phyloP scores from a whole-genome alignment of 805 yeast species.

The Kuraishia capsulata region DNA sequence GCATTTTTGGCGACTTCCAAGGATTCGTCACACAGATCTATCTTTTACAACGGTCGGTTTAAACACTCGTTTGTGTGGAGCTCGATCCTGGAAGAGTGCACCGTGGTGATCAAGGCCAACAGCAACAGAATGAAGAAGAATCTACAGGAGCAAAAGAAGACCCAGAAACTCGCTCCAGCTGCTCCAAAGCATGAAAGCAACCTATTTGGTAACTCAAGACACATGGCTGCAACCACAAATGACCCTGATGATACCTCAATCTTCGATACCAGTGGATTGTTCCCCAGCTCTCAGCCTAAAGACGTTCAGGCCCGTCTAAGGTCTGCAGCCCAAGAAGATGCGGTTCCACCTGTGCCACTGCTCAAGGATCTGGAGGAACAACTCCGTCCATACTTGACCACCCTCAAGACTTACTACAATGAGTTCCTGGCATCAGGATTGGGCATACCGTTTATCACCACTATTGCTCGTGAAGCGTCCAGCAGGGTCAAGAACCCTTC shows the following conservation, averaged over 20 bases:
- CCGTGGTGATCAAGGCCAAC: constrained; percentile 39
- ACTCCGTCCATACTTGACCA: constrained; percentile 1
- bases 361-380: neutral
- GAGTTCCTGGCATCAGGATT: constrained; percentile 20
- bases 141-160: neutral
- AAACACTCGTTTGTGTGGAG: constrained; percentile 46
- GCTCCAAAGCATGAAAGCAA: neutral
- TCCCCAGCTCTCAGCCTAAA: neutral
- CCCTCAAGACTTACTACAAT: constrained; percentile 3
- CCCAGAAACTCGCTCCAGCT: neutral
- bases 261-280: neutral
- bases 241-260: neutral
- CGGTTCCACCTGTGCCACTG: neutral
- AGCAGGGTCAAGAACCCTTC: constrained; percentile 51
- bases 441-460: constrained; percentile 28
- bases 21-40: constrained; percentile 35
- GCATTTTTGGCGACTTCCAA: constrained; percentile 50
- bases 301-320: neutral
- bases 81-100: constrained; percentile 50
- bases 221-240: neutral
- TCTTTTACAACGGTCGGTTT: constrained; percentile 43
- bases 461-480: constrained; percentile 45
- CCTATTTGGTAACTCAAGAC: neutral
- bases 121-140: constrained; percentile 5
- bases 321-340: neutral